phyloP scores from a whole-genome alignment of 306 rosid species.

The Amphicarpaea edgeworthii region DNA sequence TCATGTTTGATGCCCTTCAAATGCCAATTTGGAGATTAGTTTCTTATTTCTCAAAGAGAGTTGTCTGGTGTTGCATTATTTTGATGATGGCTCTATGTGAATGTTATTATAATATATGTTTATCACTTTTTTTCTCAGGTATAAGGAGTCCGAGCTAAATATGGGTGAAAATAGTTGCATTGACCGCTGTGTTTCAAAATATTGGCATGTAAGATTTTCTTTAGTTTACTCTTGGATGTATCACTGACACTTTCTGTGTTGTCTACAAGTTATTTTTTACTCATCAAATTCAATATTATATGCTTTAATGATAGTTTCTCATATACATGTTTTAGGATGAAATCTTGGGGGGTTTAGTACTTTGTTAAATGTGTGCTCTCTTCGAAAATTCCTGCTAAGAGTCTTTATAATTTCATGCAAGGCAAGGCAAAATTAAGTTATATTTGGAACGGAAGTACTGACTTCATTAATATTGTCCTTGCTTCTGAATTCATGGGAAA shows the following conservation, averaged over 20 bases:
- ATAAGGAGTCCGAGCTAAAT: conserved; percentile 94
- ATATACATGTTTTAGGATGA: not conserved
- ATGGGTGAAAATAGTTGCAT: conserved; percentile 99
- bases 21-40: conserved; percentile 26
- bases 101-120: conserved; percentile 14
- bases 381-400: conserved; percentile 1
- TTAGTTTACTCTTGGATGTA: conserved; percentile 6
- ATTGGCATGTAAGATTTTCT: conserved; percentile 85
- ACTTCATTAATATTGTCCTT: conserved; percentile 7
- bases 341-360: not conserved
- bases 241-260: not conserved
- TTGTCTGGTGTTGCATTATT: conserved; percentile 5
- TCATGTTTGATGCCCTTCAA: conserved; percentile 25
- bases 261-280: not conserved
- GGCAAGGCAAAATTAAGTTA: not conserved
- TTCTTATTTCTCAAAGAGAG: conserved; percentile 5
- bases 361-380: conserved; percentile 11
- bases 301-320: conserved; percentile 6
- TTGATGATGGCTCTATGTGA: not conserved
- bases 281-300: not conserved
- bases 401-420: conserved; percentile 16
- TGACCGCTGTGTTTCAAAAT: conserved; percentile 97
- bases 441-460: not conserved
- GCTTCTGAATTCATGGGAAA: not conserved
- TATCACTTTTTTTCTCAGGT: conserved; percentile 59